Conservation (phyloP, 2,329 filamentous ascomycete genomes). For the Diaporthe citri region DNA sequence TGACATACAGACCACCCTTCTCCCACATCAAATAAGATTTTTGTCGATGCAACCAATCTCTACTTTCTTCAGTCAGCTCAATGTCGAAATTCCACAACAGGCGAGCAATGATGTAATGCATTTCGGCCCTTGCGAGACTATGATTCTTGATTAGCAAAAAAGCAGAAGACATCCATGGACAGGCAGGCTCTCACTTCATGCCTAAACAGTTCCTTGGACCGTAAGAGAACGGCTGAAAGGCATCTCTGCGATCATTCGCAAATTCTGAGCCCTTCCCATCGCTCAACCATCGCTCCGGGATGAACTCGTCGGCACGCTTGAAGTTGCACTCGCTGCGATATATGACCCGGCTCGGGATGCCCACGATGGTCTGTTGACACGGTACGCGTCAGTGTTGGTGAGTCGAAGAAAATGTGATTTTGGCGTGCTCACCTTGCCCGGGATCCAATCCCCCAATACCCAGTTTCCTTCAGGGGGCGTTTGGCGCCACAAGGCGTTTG, state of each 20-base stretch:
- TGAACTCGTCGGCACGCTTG: conserved; percentile 55
- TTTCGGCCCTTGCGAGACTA: conserved; percentile 62
- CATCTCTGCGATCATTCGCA: conserved; percentile 52
- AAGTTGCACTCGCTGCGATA: conserved; percentile 58
- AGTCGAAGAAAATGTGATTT: conserved; percentile 44
- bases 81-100: conserved; percentile 62
- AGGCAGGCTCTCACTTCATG: conserved; percentile 54
- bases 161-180: not conserved
- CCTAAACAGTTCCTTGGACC: conserved; percentile 62
- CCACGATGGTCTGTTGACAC: not conserved
- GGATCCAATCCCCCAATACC: conserved; percentile 45
- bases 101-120: conserved; percentile 59
- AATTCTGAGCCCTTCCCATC: conserved; percentile 47
- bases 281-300: conserved; percentile 59
- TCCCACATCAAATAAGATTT: conserved; percentile 31
- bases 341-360: conserved; percentile 45
- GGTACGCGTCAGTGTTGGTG: not conserved
- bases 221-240: conserved; percentile 58
- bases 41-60: conserved; percentile 11
- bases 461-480: conserved; percentile 45
- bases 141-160: not conserved
- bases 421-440: conserved; percentile 43
- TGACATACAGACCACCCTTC: conserved; percentile 16
- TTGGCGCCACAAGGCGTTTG: conserved; percentile 43
- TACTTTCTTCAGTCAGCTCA: conserved; percentile 46